These are phyloP conservation scores for Suillus cothurnatus DNA, from an alignment of 768 basidiomycete species.

Conservation along the genomic window DNA sequence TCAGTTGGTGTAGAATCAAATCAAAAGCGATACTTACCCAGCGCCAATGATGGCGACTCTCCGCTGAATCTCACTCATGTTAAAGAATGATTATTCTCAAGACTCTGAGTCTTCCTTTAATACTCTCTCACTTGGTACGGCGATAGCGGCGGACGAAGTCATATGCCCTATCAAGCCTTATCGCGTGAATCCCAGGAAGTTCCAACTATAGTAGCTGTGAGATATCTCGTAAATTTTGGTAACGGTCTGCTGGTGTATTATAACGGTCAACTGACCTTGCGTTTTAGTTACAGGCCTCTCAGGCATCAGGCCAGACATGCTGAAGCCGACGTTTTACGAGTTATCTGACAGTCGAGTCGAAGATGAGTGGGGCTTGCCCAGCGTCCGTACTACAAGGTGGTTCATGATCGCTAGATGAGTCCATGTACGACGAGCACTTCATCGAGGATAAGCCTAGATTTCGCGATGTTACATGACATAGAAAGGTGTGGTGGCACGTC, in stretches of 20 bases:
- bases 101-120: not conserved
- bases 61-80: not conserved
- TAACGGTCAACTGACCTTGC: not conserved
- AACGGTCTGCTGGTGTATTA: not conserved
- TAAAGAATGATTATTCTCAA: not conserved
- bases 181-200: not conserved
- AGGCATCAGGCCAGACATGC: too few species aligned
- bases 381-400: not conserved
- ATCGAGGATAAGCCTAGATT: too few species aligned
- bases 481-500: too few species aligned
- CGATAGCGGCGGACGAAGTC: not conserved
- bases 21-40: conserved; percentile 15
- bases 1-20: not conserved
- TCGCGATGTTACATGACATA: not conserved
- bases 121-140: not conserved
- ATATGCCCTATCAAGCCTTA: not conserved
- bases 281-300: too few species aligned
- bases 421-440: too few species aligned
- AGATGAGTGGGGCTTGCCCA: not conserved
- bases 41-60: conserved; percentile 27
- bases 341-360: too few species aligned
- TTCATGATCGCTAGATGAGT: not conserved
- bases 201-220: conserved; percentile 3
- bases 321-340: too few species aligned
- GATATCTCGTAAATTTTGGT: not conserved